Conservation (phyloP, 2,329 filamentous ascomycete genomes). For the Colletotrichum truncatum region DNA sequence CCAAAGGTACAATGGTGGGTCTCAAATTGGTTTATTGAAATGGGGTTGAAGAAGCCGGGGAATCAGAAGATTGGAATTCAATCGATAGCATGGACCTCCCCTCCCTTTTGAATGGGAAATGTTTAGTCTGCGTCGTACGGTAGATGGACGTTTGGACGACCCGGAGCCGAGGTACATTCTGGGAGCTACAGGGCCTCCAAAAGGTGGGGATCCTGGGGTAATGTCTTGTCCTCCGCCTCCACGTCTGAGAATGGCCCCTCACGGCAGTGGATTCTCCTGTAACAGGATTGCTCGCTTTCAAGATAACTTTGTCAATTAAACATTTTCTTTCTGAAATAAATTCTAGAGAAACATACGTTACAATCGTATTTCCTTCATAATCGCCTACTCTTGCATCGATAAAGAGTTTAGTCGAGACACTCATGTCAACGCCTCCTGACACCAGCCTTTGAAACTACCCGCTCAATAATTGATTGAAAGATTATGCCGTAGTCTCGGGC, state of each 20-base stretch:
- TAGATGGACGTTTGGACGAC: conserved; percentile 13
- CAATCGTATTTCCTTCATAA: no score
- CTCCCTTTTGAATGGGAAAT: conserved; percentile 23
- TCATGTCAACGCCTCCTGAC: no score
- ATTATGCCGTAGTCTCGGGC: conserved; percentile 1
- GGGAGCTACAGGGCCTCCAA: conserved; percentile 24
- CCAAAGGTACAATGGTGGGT: background rate
- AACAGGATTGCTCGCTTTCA: no score
- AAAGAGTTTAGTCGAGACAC: no score
- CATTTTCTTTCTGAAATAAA: no score
- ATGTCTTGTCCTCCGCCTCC: conserved; percentile 26
- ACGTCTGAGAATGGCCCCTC: conserved; percentile 16
- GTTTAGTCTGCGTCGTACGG: conserved; percentile 19
- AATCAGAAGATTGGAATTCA: background rate
- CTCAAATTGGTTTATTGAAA: background rate
- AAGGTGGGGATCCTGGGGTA: conserved; percentile 30
- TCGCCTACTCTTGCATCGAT: no score
- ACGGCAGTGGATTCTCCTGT: conserved; percentile 2
- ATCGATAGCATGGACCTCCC: background rate
- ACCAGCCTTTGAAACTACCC: no score
- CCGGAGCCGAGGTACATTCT: conserved; percentile 29
- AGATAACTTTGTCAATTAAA: background rate
- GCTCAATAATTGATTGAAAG: no score
- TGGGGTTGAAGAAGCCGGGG: background rate
- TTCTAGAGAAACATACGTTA: no score